Base-by-base conservation (phyloP, 148 eudicot genomes). In the Rhododendron kiyosumense region DNA sequence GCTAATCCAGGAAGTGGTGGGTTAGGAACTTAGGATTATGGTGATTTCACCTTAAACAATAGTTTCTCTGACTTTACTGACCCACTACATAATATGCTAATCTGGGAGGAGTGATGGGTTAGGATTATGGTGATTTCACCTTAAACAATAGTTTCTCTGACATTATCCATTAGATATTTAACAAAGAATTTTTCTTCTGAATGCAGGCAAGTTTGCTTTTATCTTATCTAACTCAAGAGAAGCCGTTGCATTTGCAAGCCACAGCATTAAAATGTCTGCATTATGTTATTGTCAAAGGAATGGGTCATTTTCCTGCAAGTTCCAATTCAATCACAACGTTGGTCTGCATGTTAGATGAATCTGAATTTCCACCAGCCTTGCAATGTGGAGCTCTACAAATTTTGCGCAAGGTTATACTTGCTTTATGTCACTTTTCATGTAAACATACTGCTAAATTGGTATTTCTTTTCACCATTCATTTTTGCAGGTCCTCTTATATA, bases 161-260 rank as follows among this genome's bases (percentile, higher is more conserved):
- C 57, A 2, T 49, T 24, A 57, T 49, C 36, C 38, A 32, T 81
- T 83, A 30, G 67, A 32, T 87, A 61, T n/a, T 77, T 84, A 49
- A n/a, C 8, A 30, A 9, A n/a, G 12, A 34, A 32, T 86, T 69
- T 82, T 78, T 7, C 41, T 81, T 88, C 43, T 82, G 12, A 81
- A 46, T 91, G 86, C 91, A 93, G 96, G 84, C 89, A 59, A 90
- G 81, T 83, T 89, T 96, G 92, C 97, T 96, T 79, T 71, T 85
- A 78, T 87, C 93, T 63, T 90, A 90, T 85, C 81, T 95, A 38
- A 86, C 85, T 69, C 86, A 90, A 87, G 93, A 90, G 26, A 89
- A 85, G 85, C 81, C 93, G 80, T 84, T 90, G 87, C 86, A 59
- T 80, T 67, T 94, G 90, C 96, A 82, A 88, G 90, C 86, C 78